phyloP scores from a whole-genome alignment of 192 early-diverging fungal genomes.

The Coemansia sp. region DNA sequence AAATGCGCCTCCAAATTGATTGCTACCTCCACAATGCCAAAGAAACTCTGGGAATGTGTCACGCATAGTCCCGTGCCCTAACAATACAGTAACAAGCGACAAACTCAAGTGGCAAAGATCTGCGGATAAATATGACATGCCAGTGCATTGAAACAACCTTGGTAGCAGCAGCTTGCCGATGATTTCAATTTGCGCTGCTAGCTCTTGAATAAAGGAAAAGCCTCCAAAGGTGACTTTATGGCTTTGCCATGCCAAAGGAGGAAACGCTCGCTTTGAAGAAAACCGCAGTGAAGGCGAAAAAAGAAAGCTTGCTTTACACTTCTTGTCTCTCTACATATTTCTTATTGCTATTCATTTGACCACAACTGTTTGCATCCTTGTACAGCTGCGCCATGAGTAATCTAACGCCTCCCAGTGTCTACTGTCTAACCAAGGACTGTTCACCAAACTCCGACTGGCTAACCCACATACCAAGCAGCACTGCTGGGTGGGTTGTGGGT shows the following conservation, averaged over 20 bases:
- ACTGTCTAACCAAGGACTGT: constrained; percentile 13
- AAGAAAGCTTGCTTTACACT: background rate
- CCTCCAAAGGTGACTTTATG: too few species aligned
- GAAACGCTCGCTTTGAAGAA: background rate
- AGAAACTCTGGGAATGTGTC: too few species aligned
- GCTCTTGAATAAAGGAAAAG: too few species aligned
- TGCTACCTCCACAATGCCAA: too few species aligned
- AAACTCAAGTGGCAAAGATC: too few species aligned
- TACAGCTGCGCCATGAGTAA: background rate
- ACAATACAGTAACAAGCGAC: too few species aligned
- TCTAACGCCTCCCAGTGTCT: constrained; percentile 1
- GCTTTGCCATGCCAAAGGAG: background rate
- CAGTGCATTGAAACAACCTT: too few species aligned
- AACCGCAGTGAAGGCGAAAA: background rate
- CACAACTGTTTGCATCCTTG: background rate
- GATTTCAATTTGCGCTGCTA: too few species aligned
- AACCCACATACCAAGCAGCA: constrained; percentile 11
- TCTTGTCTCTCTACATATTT: background rate
- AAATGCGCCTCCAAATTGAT: too few species aligned
- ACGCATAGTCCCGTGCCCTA: too few species aligned
- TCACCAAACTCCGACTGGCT: constrained; percentile 19
- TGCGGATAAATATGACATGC: too few species aligned
- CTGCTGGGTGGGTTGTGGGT: constrained; percentile 17
- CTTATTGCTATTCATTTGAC: background rate
- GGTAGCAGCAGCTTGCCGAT: too few species aligned